phyloP scores from a whole-genome alignment of 805 yeast species.

The Wickerhamomyces bovis region DNA sequence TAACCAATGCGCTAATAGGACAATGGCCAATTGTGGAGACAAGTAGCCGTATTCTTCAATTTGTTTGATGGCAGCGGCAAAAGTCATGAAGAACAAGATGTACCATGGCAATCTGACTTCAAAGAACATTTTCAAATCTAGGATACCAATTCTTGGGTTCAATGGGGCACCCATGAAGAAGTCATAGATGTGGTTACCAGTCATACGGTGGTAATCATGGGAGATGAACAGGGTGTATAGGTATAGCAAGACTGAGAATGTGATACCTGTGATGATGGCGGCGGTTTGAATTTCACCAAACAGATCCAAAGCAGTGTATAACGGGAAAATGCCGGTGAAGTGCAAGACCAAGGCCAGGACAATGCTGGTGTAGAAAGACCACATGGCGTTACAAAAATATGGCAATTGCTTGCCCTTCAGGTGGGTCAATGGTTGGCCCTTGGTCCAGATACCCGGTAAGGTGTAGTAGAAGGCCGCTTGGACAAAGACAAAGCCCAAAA shows the following conservation, averaged over 20 bases:
- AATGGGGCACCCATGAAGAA: constrained; percentile 96
- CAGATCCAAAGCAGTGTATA: constrained; percentile 69
- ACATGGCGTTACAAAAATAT: constrained; percentile 89
- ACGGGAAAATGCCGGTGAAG: constrained; percentile 63
- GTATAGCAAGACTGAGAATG: constrained; percentile 64
- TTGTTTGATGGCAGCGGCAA: constrained; percentile 74
- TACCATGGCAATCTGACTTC: constrained; percentile 98
- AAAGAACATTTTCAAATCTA: constrained; percentile 94
- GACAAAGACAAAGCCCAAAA: constrained; percentile 58
- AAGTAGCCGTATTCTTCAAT: constrained; percentile 75
- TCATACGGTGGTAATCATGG: constrained; percentile 81
- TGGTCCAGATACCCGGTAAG: constrained; percentile 90
- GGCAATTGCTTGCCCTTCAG: constrained; percentile 76
- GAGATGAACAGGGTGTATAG: constrained; percentile 56
- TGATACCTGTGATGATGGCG: constrained; percentile 75
- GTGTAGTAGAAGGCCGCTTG: constrained; percentile 75
- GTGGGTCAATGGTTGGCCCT: constrained; percentile 89
- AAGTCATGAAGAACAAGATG: constrained; percentile 69
- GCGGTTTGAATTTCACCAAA: constrained; percentile 93
- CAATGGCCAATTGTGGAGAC: constrained; percentile 66
- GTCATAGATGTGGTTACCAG: constrained; percentile 87
- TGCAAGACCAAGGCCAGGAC: constrained; percentile 57
- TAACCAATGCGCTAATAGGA: constrained; percentile 82
- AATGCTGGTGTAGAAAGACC: constrained; percentile 70
- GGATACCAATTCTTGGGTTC: constrained; percentile 89